phyloP scores from a whole-genome alignment of 306 rosid species.

The Fragaria vesca region DNA sequence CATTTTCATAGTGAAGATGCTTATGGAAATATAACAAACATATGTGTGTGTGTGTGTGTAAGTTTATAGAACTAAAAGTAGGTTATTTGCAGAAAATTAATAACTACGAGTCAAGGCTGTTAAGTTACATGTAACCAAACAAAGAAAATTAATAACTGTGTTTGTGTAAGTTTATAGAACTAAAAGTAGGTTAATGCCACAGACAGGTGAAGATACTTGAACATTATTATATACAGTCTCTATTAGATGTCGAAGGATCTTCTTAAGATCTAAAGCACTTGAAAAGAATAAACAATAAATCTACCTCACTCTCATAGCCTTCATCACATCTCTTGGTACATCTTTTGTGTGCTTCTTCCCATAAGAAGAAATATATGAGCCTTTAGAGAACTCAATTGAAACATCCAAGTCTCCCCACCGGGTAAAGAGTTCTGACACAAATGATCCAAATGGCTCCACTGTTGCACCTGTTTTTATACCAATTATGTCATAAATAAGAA shows the following conservation, averaged over 20 bases:
- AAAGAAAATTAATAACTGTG: too few relatives aligned
- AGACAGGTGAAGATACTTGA: not conserved
- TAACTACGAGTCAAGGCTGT: not conserved
- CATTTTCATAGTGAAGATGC: not conserved
- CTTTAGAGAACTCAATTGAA: conserved; percentile 63
- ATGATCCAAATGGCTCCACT: conserved; percentile 93
- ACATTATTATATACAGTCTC: not conserved
- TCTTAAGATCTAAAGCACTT: not conserved
- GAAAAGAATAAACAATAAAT: not conserved
- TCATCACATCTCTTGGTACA: conserved; percentile 45
- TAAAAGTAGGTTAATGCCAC: not conserved
- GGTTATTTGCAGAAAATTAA: not conserved
- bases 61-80: not conserved
- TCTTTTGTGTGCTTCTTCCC: conserved; percentile 62
- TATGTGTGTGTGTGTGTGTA: not conserved
- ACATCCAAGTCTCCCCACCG: conserved; percentile 92
- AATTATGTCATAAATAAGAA: conserved; percentile 24
- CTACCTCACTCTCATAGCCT: conserved; percentile 63
- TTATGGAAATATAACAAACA: not conserved
- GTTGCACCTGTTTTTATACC: conserved; percentile 70
- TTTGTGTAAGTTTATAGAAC: too few relatives aligned
- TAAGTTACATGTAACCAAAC: not conserved
- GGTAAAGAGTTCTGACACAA: conserved; percentile 73
- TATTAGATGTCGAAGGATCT: not conserved
- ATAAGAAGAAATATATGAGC: conserved; percentile 52